These are phyloP conservation scores for Aspergillus jensenii DNA, from an alignment of 2,329 filamentous ascomycete species.

Conservation along the genomic window DNA sequence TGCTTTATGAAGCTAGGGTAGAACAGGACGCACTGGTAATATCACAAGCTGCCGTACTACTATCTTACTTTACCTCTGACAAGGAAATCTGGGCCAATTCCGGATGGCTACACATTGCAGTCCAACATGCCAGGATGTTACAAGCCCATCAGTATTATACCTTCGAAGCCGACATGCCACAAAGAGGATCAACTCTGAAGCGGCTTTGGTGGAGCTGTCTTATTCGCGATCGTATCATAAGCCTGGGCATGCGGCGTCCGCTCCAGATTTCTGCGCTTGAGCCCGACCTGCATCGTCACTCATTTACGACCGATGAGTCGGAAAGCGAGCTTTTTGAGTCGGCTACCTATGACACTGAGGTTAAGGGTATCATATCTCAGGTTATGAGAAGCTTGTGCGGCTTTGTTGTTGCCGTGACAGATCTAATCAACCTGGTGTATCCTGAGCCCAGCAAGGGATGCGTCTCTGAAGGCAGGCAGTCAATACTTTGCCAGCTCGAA, in stretches of 20 bases:
- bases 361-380: not conserved
- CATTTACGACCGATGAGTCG: not conserved
- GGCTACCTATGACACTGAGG: not conserved
- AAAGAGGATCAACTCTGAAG: not conserved
- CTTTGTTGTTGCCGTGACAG: not conserved
- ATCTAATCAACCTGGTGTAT: not conserved
- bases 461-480: not conserved
- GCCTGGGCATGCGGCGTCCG: not conserved
- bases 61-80: not conserved
- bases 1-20: not conserved
- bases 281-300: not conserved
- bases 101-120: not conserved
- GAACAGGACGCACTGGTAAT: not conserved
- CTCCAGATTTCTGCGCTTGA: not conserved
- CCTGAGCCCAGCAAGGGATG: not conserved
- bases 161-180: not conserved
- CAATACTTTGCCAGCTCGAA: not conserved
- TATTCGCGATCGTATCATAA: not conserved
- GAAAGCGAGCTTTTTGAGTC: not conserved
- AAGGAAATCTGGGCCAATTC: not conserved
- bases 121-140: not conserved
- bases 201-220: not conserved
- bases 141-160: not conserved
- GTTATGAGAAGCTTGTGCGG: not conserved
- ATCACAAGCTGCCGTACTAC: not conserved